Percentiles rank a stretch among this genome's conserved stretches.
These are phyloP conservation scores for Malassezia psittaci DNA, from an alignment of 1,284 basidiomycete genomes.

Conservation along the genomic window DNA sequence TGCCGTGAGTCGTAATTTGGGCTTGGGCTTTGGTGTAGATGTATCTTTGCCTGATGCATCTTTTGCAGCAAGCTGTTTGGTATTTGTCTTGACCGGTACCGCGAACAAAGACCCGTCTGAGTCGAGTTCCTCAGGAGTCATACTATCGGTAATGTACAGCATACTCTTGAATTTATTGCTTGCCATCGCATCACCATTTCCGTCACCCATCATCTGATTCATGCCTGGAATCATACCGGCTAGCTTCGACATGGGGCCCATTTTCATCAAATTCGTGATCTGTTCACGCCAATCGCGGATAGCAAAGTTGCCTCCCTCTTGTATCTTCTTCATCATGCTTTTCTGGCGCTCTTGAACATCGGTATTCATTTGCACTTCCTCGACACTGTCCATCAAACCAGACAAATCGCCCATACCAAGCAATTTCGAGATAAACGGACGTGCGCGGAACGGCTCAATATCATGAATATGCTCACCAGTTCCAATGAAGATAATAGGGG, in stretches of 20 bases:
- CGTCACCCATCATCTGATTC: slow-evolving; percentile 63
- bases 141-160: slow-evolving; percentile 97
- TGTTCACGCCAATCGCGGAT: slow-evolving; percentile 97
- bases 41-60: background rate
- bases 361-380: slow-evolving; percentile 56
- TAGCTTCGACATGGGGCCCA: slow-evolving; percentile 96
- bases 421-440: slow-evolving; percentile 94
- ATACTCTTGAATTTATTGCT: slow-evolving; percentile 79
- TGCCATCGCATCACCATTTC: slow-evolving; percentile 79
- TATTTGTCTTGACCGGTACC: slow-evolving; percentile 20
- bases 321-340: slow-evolving; percentile 94
- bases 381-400: slow-evolving; percentile 69
- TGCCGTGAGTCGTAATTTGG: slow-evolving; percentile 37
- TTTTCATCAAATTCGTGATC: slow-evolving; percentile 92
- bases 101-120: slow-evolving; percentile 64
- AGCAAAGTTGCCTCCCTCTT: slow-evolving; percentile 80
- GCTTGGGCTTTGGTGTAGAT: slow-evolving; percentile 13
- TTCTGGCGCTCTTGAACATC: slow-evolving; percentile 68
- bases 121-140: slow-evolving; percentile 85
- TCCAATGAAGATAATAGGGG: slow-evolving; percentile 96
- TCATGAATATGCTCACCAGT: slow-evolving; percentile 94
- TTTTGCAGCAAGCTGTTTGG: background rate
- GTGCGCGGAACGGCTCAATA: slow-evolving; percentile 85
- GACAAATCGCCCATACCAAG: slow-evolving; percentile 92
- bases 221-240: slow-evolving; percentile 98